Evolutionary conservation across 192 early-diverging fungal genomes (phyloP), one percentile per base, ranked within the genome.

Genomic region (Coemansia sp.): DNA sequence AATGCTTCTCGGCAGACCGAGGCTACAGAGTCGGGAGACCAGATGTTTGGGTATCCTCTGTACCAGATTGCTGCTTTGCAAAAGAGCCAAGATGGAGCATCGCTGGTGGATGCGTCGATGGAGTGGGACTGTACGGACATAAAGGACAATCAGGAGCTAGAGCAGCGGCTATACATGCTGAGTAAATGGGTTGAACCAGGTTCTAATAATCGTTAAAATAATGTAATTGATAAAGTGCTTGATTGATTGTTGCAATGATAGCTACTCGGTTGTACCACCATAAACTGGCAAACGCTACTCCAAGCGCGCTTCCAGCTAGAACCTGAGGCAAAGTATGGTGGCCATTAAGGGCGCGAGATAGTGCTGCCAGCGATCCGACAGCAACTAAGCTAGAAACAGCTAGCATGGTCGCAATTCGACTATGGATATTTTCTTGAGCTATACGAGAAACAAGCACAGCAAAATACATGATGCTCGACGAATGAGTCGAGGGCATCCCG

Each of bases 111-210:
- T 50, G 58, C 58, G 14, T 70, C 74, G 20, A 70, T 77, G 63
- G 74, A 69, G 43, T 63, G 59, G 74, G 74, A 77, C 26, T 69
- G 67, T 30, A 60, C 64, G 7, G 74, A 77, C 23, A 56, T 70
- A 30, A 77, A 77, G 44, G 74, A 77, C 53, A 77, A 77, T 53
- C 74, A 77, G 43, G 74, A 77, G 62, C 60, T 77, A 9, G 74
- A 77, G 48, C 74, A 77, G 67, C 62, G 66, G 11, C 60, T 77
- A 21, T 77, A 70, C 17, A 61, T 69, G 63, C 64, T 77, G 23
- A 77, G 74, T 67, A 77, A 66, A 48, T 77, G 74, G 74, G 49
- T 77, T n/a, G 74, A 77, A 57, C 67, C 62, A 18, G 47, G 46
- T 11, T 48, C 55, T 21, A 20, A 52, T 28, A 52, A n/a, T 8